Evolutionary conservation across 108 stramenopile species (phyloP).

Genomic region (Skeletonema potamos): DNA sequence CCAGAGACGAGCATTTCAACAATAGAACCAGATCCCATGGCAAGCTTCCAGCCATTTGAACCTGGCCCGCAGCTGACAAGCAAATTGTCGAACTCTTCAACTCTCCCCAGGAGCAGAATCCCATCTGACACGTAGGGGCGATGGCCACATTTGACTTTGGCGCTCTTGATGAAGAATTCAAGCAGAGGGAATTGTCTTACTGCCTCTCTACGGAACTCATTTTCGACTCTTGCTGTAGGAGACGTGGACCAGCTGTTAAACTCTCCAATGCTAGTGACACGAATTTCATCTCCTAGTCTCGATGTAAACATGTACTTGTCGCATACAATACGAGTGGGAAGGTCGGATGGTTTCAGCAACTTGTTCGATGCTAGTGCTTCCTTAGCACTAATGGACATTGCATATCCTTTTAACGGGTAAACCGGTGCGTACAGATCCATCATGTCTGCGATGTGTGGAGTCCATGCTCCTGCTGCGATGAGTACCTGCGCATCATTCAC

Average conservation of each 20-base stretch:
- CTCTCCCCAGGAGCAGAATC: constrained; percentile 30
- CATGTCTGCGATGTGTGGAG: constrained; percentile 23
- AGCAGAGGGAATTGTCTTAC: constrained; percentile 31
- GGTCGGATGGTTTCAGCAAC: constrained; percentile 12
- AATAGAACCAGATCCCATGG: constrained; percentile 46
- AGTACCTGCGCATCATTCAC: constrained; percentile 24
- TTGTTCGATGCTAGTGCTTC: constrained; percentile 11
- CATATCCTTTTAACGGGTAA: constrained; percentile 48
- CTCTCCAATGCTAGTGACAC: constrained; percentile 45
- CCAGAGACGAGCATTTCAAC: constrained; percentile 26
- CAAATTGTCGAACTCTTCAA: constrained; percentile 22
- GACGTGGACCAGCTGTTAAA: constrained; percentile 40
- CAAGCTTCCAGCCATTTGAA: constrained; percentile 48
- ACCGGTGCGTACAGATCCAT: constrained; percentile 46
- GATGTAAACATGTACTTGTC: constrained; percentile 44
- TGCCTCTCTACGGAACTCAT: constrained; percentile 30
- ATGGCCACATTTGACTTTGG: constrained; percentile 34
- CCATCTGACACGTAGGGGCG: constrained; percentile 42
- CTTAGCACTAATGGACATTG: constrained; percentile 30
- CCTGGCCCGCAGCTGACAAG: constrained; percentile 38
- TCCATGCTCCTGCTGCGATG: constrained; percentile 44
- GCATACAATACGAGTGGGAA: constrained; percentile 35
- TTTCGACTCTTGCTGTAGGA: constrained; percentile 35
- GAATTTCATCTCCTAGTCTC: constrained; percentile 44
- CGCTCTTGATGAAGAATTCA: constrained; percentile 3